phyloP scores from a whole-genome alignment of 352 stramenopile species.

The Phytopythium litorale region DNA sequence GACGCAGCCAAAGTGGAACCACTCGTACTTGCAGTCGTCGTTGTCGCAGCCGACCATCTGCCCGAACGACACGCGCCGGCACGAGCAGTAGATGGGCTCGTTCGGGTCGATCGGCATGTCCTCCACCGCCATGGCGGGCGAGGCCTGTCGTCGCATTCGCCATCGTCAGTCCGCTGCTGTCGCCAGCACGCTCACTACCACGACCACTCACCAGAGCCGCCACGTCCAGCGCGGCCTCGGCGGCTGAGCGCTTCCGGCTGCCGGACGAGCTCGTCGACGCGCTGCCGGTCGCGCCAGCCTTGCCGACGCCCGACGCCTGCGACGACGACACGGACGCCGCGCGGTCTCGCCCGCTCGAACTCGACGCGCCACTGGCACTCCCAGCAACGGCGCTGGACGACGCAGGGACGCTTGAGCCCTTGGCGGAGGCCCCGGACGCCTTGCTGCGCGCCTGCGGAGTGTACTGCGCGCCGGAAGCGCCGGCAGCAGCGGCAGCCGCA shows the following conservation, averaged over 20 bases:
- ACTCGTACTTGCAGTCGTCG: slow-evolving; percentile 92
- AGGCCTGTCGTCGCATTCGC: slow-evolving; percentile 4
- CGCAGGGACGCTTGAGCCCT: slow-evolving; percentile 8
- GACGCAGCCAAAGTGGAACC: slow-evolving; percentile 91
- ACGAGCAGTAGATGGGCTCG: slow-evolving; percentile 87
- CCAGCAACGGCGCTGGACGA: too few species aligned
- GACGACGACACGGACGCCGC: slow-evolving; percentile 7
- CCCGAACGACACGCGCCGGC: slow-evolving; percentile 83
- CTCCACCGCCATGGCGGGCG: slow-evolving; percentile 47
- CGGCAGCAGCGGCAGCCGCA: neutral
- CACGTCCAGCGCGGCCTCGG: slow-evolving; percentile 28
- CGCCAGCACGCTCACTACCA: neutral
- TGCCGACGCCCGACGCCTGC: slow-evolving; percentile 13
- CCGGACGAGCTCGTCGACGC: slow-evolving; percentile 13
- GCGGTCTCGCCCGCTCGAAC: slow-evolving; percentile 19
- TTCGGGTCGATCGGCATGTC: slow-evolving; percentile 86
- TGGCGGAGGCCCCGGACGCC: neutral
- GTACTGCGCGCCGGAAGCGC: neutral
- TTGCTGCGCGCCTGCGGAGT: slow-evolving; percentile 4
- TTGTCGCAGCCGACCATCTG: slow-evolving; percentile 93
- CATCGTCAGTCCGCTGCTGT: neutral
- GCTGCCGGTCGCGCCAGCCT: neutral
- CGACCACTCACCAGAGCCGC: slow-evolving; percentile 16
- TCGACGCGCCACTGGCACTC: slow-evolving; percentile 8
- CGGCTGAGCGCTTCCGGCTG: slow-evolving; percentile 47